Conservation (phyloP, 495 filamentous ascomycete genomes). For the Articulospora tetracladia region DNA sequence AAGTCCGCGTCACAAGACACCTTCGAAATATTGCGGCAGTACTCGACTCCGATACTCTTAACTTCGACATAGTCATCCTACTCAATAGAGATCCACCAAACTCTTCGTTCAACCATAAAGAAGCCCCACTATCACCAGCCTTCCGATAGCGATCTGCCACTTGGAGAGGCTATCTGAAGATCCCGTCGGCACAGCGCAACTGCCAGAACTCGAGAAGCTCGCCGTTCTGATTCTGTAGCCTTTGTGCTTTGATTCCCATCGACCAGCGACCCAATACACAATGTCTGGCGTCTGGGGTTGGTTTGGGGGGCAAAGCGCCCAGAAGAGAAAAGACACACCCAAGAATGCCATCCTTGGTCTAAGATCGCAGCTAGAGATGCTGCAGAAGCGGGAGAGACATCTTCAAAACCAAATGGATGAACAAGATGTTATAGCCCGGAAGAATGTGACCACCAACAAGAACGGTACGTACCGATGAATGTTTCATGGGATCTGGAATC, state of each 20-base stretch:
- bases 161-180: not conserved
- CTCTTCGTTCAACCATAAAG: constrained; percentile 8
- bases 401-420: constrained; percentile 87
- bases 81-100: not conserved
- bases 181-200: not conserved
- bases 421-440: constrained; percentile 88
- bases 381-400: constrained; percentile 93
- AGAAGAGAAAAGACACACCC: constrained; percentile 86
- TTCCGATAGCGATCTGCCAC: constrained; percentile 15
- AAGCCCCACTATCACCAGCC: constrained; percentile 18
- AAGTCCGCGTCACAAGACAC: constrained; percentile 5
- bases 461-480: constrained; percentile 56
- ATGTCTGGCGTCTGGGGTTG: constrained; percentile 74
- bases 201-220: too few species aligned
- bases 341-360: constrained; percentile 95
- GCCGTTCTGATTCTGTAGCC: too few species aligned
- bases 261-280: constrained; percentile 20
- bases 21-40: not conserved
- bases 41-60: not conserved
- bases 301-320: constrained; percentile 76
- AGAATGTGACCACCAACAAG: constrained; percentile 87
- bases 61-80: not conserved
- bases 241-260: too few species aligned
- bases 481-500: not conserved
- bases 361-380: constrained; percentile 89